Conservation (phyloP, 2,329 filamentous ascomycete genomes). For the Colletotrichum sojae region DNA sequence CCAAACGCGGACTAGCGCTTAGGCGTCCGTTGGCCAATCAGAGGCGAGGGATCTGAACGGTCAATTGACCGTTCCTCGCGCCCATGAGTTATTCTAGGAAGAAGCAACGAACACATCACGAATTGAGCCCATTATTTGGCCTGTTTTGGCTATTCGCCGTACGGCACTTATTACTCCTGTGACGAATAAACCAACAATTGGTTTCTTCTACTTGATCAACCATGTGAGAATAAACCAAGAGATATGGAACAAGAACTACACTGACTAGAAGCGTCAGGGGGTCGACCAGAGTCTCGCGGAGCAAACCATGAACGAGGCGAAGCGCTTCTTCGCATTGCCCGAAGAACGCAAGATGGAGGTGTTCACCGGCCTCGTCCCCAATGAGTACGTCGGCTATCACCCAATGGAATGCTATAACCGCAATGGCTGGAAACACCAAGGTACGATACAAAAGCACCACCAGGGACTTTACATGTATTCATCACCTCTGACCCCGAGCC, state of each 20-base stretch:
- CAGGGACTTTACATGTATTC: background rate
- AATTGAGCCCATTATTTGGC: too few species aligned
- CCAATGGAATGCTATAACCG: conserved; percentile 56
- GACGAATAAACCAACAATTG: too few species aligned
- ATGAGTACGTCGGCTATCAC: conserved; percentile 52
- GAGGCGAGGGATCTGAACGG: too few species aligned
- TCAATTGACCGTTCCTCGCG: too few species aligned
- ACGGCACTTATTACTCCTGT: too few species aligned
- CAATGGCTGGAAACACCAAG: conserved; percentile 55
- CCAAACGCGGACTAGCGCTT: too few species aligned
- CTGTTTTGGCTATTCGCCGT: too few species aligned
- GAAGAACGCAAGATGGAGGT: conserved; percentile 63
- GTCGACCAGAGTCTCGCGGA: conserved; percentile 49
- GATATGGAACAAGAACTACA: too few species aligned
- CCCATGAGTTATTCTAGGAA: too few species aligned
- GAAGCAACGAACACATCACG: too few species aligned
- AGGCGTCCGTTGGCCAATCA: too few species aligned
- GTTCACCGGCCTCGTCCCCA: conserved; percentile 54
- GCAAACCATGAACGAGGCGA: conserved; percentile 53
- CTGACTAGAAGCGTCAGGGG: conserved; percentile 30
- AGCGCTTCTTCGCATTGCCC: conserved; percentile 58
- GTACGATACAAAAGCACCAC: conserved; percentile 34
- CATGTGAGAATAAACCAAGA: conserved; percentile 43
- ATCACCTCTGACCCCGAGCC: conserved; percentile 39
- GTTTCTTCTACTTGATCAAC: conserved; percentile 61